Evolutionary conservation across 108 stramenopile species (phyloP), one percentile per base, ranked within the genome.

Genomic region (Nitzschia sp.): DNA sequence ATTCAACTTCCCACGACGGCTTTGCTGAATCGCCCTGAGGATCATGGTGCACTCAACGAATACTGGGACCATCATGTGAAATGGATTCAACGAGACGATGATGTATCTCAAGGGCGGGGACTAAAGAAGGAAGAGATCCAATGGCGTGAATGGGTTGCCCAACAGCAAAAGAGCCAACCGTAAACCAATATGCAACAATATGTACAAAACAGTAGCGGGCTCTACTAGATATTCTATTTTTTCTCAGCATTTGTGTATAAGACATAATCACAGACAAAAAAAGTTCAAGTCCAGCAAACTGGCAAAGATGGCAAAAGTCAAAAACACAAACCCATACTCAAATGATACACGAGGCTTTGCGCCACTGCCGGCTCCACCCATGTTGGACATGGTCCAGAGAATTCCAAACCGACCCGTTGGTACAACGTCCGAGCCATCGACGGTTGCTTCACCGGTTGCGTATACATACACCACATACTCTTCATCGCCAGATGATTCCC

Each of bases 21-120:
- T 26, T 41, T 78, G 37, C 8, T n/a, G 6, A 38, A 38, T 22
- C 43, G 22, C 22, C 24, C 64, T 6, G 73, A 77, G 11, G 26
- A 53, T 2, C 15, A 67, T 57, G 41, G 34, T 26, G 46, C 57
- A 17, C 82, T 82, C 53, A 50, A 76, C 19, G 50, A 75, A 0
- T 90, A 86, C 56, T 84, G 85, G 14, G 37, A 57, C 29, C 86
- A 84, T 71, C 89, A 90, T 53, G 14, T 72, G 19, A 17, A 63
- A 20, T 90, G 89, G 89, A 63, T 89, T 15, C 63, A 67, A 53
- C 52, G 65, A 20, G 80, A 83, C 70, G 70, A 63, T 3, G 51
- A 51, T 60, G 65, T 41, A 11, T 62, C 61, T 15, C 34, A 52
- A 26, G 71, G 58, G 34, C 22, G n/a, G 7, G 29, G 29, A 5